These are phyloP conservation scores for Silene uniflora DNA, from an alignment of 148 eudicot genomes.

Conservation along the genomic window DNA sequence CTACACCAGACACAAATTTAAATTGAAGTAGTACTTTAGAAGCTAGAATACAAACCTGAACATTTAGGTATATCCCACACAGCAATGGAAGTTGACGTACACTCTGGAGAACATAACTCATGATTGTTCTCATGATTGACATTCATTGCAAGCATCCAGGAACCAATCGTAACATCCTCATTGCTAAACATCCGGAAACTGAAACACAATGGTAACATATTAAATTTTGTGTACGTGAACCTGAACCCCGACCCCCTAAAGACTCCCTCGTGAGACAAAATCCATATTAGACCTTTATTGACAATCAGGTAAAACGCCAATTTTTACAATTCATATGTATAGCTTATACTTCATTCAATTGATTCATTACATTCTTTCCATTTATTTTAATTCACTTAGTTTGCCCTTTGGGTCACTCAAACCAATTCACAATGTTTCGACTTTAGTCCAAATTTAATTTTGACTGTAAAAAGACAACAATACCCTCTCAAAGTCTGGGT, in stretches of 20 bases:
- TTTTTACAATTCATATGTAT: too few relatives aligned
- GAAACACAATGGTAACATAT: slow-evolving; percentile 27
- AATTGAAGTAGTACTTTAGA: not conserved
- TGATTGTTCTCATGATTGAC: slow-evolving; percentile 77
- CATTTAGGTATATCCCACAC: slow-evolving; percentile 98
- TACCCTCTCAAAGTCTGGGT: too few relatives aligned
- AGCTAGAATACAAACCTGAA: slow-evolving; percentile 57
- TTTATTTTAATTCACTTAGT: too few relatives aligned
- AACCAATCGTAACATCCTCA: slow-evolving; percentile 92
- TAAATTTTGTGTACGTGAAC: not conserved
- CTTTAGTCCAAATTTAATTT: too few relatives aligned
- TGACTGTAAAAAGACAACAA: too few relatives aligned
- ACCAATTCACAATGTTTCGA: too few relatives aligned
- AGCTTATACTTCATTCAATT: too few relatives aligned
- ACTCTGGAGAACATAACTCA: slow-evolving; percentile 62
- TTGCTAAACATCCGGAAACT: slow-evolving; percentile 96
- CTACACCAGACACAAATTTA: not conserved
- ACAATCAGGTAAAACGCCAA: not conserved
- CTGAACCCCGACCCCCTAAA: not conserved
- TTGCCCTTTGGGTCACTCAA: too few relatives aligned
- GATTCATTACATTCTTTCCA: too few relatives aligned
- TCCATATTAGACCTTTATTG: not conserved
- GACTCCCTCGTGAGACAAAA: not conserved
- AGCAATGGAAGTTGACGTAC: slow-evolving; percentile 72
- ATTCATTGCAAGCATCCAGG: slow-evolving; percentile 99